phyloP scores from a whole-genome alignment of 2,329 filamentous ascomycete species.

The Elsinoe ampelina region DNA sequence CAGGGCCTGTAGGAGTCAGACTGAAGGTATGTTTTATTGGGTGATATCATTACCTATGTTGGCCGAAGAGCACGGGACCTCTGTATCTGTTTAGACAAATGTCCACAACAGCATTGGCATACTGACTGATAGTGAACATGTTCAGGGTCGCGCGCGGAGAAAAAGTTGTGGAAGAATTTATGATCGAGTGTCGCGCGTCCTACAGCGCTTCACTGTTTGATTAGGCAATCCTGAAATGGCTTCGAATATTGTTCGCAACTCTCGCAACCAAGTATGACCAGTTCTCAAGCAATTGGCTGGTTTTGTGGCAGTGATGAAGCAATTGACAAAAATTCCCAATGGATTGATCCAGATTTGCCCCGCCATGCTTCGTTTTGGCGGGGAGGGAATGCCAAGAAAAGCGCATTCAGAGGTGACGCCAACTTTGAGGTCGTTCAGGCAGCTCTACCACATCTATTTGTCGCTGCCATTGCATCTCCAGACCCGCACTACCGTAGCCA shows the following conservation, averaged over 20 bases:
- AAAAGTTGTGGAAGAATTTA: background rate
- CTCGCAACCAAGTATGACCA: background rate
- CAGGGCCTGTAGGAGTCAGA: slow-evolving; percentile 49
- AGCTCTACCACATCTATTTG: background rate
- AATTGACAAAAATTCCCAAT: background rate
- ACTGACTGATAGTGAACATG: slow-evolving; percentile 23
- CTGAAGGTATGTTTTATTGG: slow-evolving; percentile 5
- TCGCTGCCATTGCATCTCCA: background rate
- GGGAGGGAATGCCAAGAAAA: slow-evolving; percentile 6
- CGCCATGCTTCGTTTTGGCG: slow-evolving; percentile 3
- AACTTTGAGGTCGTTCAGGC: background rate
- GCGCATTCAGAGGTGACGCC: background rate
- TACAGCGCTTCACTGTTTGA: background rate
- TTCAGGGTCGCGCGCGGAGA: background rate
- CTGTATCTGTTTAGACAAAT: slow-evolving; percentile 12
- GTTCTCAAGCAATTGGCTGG: background rate
- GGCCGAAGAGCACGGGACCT: slow-evolving; percentile 84
- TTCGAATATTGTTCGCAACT: background rate
- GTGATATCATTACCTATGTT: slow-evolving; percentile 59
- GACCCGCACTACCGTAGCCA: background rate
- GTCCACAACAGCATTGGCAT: background rate
- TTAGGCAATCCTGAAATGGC: too few species aligned
- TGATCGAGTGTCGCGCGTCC: background rate
- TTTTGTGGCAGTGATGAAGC: background rate
- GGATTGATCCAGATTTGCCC: background rate